Conservation (phyloP, 2,329 filamentous ascomycete species). For the Ascochyta lentis region DNA sequence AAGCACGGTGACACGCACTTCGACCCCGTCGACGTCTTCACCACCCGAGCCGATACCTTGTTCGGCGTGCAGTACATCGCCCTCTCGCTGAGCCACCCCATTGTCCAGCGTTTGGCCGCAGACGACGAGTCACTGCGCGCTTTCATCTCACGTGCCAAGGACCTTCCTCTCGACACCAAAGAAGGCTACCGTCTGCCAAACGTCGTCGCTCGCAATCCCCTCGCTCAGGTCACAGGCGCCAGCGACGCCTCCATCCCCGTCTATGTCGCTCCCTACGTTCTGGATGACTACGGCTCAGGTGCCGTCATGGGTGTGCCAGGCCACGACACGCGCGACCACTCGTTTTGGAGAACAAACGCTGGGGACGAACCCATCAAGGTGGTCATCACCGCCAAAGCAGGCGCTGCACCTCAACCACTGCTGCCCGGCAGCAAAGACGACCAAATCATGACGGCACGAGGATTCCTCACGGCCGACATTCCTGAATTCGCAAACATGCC, state of each 20-base stretch:
- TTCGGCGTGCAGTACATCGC: constrained; percentile 87
- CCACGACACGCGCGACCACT: constrained; percentile 78
- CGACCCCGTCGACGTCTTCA: constrained; percentile 74
- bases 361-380: constrained; percentile 65
- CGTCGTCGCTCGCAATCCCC: constrained; percentile 40
- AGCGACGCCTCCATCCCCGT: constrained; percentile 68
- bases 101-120: constrained; percentile 68
- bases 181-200: constrained; percentile 70
- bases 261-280: constrained; percentile 83
- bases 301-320: constrained; percentile 92
- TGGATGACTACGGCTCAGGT: constrained; percentile 84
- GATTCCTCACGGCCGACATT: constrained; percentile 70
- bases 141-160: constrained; percentile 67
- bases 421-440: constrained; percentile 50
- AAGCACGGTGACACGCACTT: constrained; percentile 43
- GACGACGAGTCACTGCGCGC: constrained; percentile 66
- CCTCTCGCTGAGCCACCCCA: constrained; percentile 73
- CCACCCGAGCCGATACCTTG: constrained; percentile 85
- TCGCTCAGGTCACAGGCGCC: constrained; percentile 61
- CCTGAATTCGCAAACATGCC: constrained; percentile 68
- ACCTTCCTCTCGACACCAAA: constrained; percentile 63
- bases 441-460: constrained; percentile 68
- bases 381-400: constrained; percentile 53
- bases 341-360: constrained; percentile 79
- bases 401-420: constrained; percentile 17